A percentile compares a stretch with the other conserved stretches of the same genome.
These are phyloP conservation scores for Actinomortierella wolfii DNA, from an alignment of 371 early-diverging fungal species.

Conservation along the genomic window DNA sequence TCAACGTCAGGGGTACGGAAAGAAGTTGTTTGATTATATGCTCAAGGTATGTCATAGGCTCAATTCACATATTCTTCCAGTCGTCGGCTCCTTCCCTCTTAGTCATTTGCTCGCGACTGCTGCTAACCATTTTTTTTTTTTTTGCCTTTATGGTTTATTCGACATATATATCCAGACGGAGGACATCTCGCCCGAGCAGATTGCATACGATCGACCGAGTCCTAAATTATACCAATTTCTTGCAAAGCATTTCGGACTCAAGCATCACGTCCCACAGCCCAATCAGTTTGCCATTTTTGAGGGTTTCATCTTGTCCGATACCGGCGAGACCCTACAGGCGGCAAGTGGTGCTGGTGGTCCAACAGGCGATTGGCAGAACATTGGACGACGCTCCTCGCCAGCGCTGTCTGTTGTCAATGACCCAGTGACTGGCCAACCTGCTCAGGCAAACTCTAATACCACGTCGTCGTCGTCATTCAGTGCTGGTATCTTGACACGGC, in stretches of 20 bases:
- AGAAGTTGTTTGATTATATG: constrained; percentile 41
- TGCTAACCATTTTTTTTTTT: not conserved
- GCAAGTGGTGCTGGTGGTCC: not conserved
- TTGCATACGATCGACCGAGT: constrained; percentile 43
- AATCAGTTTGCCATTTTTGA: constrained; percentile 42
- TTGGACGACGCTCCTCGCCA: constrained; percentile 1
- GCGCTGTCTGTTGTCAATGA: not conserved
- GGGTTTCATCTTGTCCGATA: constrained; percentile 28
- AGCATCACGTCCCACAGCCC: constrained; percentile 35
- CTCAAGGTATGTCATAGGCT: constrained; percentile 39
- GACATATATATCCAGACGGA: constrained; percentile 19
- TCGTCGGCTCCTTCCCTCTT: not conserved
- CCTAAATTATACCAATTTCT: constrained; percentile 38
- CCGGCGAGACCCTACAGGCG: constrained; percentile 24
- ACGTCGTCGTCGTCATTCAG: not conserved
- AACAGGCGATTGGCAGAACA: not conserved
- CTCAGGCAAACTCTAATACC: not conserved
- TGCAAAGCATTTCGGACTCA: constrained; percentile 28
- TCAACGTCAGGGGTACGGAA: constrained; percentile 39
- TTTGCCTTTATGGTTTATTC: not conserved
- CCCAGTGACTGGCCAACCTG: not conserved
- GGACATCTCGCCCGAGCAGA: constrained; percentile 27
- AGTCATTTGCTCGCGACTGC: not conserved
- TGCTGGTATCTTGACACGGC: not conserved
- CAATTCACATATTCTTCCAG: not conserved